Evolutionary conservation across 2,329 filamentous ascomycete species (phyloP).

Genomic region (Bipolaris cookei): DNA sequence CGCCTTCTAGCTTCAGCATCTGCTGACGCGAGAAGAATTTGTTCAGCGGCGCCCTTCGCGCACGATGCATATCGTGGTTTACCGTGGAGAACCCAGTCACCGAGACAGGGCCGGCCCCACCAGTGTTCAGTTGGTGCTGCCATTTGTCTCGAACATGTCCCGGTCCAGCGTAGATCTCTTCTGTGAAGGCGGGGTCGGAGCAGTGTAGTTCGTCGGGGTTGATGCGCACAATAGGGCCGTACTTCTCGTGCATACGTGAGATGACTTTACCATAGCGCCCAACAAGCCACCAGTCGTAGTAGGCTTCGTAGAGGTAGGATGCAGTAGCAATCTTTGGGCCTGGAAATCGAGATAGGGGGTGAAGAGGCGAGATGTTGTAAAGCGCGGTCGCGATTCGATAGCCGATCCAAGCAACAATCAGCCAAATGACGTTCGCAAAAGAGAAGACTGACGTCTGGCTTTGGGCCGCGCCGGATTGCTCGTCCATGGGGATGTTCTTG

Average conservation of each 20-base stretch:
- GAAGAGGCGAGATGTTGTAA: conserved; percentile 36
- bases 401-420: conserved; percentile 26
- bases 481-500: conserved; percentile 24
- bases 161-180: conserved; percentile 42
- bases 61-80: conserved; percentile 43
- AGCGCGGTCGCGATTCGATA: conserved; percentile 26
- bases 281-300: conserved; percentile 35
- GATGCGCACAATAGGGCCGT: conserved; percentile 39
- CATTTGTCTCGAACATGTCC: conserved; percentile 32
- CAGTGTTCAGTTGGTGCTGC: conserved; percentile 35
- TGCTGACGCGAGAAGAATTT: conserved; percentile 48
- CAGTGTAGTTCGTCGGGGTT: conserved; percentile 45
- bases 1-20: conserved; percentile 35
- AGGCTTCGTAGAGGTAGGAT: conserved; percentile 38
- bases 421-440: conserved; percentile 20
- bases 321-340: conserved; percentile 40
- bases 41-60: conserved; percentile 40
- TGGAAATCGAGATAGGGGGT: conserved; percentile 34
- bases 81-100: conserved; percentile 37
- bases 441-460: conserved; percentile 20
- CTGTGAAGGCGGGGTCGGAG: conserved; percentile 41
- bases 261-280: conserved; percentile 47
- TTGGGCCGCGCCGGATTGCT: conserved; percentile 19
- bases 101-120: conserved; percentile 32
- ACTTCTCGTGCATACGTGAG: conserved; percentile 43